These are phyloP conservation scores for Podaxis sp. DNA, from an alignment of 768 basidiomycete species.

Conservation along the genomic window DNA sequence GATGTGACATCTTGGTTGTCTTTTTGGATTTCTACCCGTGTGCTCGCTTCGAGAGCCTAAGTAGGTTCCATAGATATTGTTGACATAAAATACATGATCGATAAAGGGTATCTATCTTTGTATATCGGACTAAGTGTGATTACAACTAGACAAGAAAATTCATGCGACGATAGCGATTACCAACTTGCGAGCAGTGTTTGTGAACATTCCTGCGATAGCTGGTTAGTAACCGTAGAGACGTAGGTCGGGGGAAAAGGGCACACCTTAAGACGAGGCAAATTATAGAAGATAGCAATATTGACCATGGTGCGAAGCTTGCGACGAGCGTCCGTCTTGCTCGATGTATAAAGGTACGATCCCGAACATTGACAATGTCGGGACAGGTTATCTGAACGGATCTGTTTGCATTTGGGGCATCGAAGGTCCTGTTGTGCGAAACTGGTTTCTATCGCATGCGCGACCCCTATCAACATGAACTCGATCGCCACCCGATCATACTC, in stretches of 20 bases:
- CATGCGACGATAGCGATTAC: conserved; percentile 23
- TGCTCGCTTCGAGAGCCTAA: not conserved
- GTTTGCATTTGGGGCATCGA: conserved; percentile 84
- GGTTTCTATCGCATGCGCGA: conserved; percentile 67
- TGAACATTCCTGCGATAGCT: conserved; percentile 39
- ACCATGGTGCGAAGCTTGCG: conserved; percentile 77
- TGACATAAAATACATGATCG: not conserved
- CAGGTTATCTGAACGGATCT: conserved; percentile 87
- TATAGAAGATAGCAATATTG: conserved; percentile 78
- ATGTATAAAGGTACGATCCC: conserved; percentile 72
- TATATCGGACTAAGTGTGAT: not conserved
- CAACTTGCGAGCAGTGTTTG: conserved; percentile 42
- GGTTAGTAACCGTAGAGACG: conserved; percentile 1
- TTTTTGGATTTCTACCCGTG: conserved; percentile 15
- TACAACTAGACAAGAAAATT: not conserved
- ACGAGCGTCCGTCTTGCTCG: conserved; percentile 70
- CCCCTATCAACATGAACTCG: conserved; percentile 81
- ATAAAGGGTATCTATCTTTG: not conserved
- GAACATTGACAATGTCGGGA: conserved; percentile 87
- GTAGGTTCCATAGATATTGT: not conserved
- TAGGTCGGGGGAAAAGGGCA: conserved; percentile 13
- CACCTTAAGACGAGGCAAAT: conserved; percentile 67
- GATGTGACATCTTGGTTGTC: conserved; percentile 18
- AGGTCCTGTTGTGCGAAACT: conserved; percentile 88
- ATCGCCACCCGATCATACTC: conserved; percentile 90